Conservation (phyloP, 2,329 filamentous ascomycete genomes). For the Fusarium napiforme region DNA sequence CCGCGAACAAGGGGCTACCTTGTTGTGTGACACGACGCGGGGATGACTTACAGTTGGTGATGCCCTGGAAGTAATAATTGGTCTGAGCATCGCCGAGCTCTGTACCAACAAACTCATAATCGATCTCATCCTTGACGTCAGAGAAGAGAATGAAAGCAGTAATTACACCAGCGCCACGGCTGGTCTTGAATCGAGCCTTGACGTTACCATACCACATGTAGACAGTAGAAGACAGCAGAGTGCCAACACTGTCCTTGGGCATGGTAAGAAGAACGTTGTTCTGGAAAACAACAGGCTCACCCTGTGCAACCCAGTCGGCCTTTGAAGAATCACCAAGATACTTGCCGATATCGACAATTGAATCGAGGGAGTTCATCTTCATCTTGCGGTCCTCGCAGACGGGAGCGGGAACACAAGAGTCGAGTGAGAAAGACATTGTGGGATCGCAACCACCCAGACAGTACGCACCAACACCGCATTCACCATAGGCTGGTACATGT, state of each 20-base stretch:
- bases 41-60: slow-evolving; percentile 79
- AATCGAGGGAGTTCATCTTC: slow-evolving; percentile 77
- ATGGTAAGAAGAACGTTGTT: slow-evolving; percentile 86
- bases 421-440: slow-evolving; percentile 81
- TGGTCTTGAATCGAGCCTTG: slow-evolving; percentile 85
- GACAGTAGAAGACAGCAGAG: slow-evolving; percentile 81
- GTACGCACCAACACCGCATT: slow-evolving; percentile 93
- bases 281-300: slow-evolving; percentile 74
- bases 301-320: slow-evolving; percentile 90
- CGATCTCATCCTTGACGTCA: slow-evolving; percentile 97
- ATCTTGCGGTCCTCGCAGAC: slow-evolving; percentile 81
- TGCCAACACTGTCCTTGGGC: slow-evolving; percentile 85
- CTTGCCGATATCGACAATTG: slow-evolving; percentile 75
- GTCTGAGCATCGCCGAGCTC: slow-evolving; percentile 84
- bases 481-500: slow-evolving; percentile 77
- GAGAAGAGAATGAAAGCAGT: slow-evolving; percentile 96
- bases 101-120: slow-evolving; percentile 92
- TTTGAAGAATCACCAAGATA: slow-evolving; percentile 86
- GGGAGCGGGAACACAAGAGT: slow-evolving; percentile 86
- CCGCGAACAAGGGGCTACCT: slow-evolving; percentile 8
- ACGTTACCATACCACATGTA: slow-evolving; percentile 99
- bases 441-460: slow-evolving; percentile 97
- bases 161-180: slow-evolving; percentile 88
- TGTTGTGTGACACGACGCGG: not conserved
- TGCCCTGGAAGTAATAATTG: slow-evolving; percentile 97